Evolutionary conservation across 2,329 filamentous ascomycete genomes (phyloP).

Genomic region (Colletotrichum tanaceti): DNA sequence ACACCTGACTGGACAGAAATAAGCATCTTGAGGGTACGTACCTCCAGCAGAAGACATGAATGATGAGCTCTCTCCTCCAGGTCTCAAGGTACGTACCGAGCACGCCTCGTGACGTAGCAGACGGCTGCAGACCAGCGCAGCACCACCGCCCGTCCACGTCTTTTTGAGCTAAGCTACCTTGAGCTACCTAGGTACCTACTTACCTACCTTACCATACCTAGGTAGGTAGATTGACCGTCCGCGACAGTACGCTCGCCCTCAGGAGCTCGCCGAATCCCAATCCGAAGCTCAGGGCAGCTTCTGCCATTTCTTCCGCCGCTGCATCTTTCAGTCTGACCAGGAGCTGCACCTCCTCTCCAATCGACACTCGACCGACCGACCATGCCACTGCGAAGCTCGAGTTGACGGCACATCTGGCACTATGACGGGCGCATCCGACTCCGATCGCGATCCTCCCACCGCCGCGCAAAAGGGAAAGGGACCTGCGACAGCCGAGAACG

Average conservation of each 20-base stretch:
- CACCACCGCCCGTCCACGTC: constrained; percentile 2
- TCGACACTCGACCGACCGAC: constrained; percentile 14
- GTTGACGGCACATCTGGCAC: constrained; percentile 45
- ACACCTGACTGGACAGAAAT: not conserved
- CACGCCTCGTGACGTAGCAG: constrained; percentile 39
- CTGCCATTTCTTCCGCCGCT: not conserved
- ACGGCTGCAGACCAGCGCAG: constrained; percentile 28
- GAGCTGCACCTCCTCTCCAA: not conserved
- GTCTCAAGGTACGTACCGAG: constrained; percentile 27
- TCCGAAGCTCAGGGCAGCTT: constrained; percentile 16
- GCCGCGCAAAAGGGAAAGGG: constrained; percentile 38
- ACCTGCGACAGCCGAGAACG: constrained; percentile 14
- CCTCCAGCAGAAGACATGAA: not conserved
- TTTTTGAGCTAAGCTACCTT: constrained; percentile 27
- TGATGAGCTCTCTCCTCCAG: not conserved
- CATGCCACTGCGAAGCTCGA: constrained; percentile 24
- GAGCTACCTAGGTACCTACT: too few species aligned
- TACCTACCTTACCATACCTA: too few species aligned
- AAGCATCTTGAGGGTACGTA: not conserved
- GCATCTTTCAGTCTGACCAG: not conserved
- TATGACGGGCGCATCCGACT: constrained; percentile 54
- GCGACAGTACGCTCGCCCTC: not conserved
- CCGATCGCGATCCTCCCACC: constrained; percentile 24
- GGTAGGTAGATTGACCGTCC: not conserved
- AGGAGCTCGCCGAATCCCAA: constrained; percentile 22